A percentile compares a stretch with the other conserved stretches of the same genome.
These are phyloP conservation scores for Eucalyptus guilfoylei DNA, from an alignment of 345 rosid species.

Conservation along the genomic window DNA sequence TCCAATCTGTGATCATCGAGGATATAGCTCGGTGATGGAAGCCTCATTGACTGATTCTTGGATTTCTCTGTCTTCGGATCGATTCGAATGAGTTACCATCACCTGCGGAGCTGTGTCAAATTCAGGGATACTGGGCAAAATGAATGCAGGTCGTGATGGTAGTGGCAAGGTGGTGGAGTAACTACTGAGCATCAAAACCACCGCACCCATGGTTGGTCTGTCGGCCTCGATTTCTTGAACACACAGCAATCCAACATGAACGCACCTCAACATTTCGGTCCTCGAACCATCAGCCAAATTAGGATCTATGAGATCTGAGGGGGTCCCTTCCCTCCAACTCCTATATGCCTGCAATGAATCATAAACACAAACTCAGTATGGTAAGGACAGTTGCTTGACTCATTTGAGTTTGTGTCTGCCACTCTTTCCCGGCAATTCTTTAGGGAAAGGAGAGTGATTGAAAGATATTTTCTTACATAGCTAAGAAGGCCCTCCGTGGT, in stretches of 20 bases:
- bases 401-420: background rate
- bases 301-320: background rate
- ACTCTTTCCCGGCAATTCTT: background rate
- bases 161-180: background rate
- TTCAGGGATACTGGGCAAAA: background rate
- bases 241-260: background rate
- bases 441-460: background rate
- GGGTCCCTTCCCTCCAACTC: background rate
- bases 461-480: background rate
- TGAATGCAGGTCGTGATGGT: background rate
- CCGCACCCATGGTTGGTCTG: background rate
- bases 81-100: background rate
- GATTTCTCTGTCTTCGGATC: background rate
- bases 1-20: background rate
- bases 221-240: background rate
- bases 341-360: background rate
- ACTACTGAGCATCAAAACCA: background rate
- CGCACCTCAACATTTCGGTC: background rate
- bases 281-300: background rate
- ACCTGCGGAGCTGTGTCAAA: background rate
- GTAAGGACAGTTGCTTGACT: background rate
- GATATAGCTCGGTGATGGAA: background rate
- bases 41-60: background rate
- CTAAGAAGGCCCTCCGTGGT: background rate
- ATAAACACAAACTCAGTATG: background rate